A percentile compares a stretch with the other conserved stretches of the same genome.
phyloP scores from a whole-genome alignment of 306 rosid genomes.

The Dryas octopetala region DNA sequence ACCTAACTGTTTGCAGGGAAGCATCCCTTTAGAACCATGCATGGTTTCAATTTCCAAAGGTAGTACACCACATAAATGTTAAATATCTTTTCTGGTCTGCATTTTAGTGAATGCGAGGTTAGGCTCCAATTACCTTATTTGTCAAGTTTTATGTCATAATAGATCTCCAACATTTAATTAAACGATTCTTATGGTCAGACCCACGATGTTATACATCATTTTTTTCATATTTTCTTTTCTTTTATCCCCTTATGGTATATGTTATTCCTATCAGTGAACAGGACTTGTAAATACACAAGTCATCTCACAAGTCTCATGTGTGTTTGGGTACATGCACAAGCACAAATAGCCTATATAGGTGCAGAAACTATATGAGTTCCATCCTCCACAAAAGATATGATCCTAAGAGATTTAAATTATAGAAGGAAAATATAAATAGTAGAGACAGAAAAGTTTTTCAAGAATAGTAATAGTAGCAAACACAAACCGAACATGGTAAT shows the following conservation, averaged over 20 bases:
- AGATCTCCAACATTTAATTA: too few relatives aligned
- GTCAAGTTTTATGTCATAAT: not conserved
- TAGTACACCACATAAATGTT: too few relatives aligned
- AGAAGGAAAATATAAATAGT: constrained; percentile 5
- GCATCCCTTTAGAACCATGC: too few relatives aligned
- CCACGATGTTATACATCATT: not conserved
- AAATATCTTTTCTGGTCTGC: too few relatives aligned
- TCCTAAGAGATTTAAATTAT: not conserved
- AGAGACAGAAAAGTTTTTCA: not conserved
- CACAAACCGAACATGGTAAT: constrained; percentile 57
- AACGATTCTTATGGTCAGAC: not conserved
- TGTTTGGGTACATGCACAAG: not conserved
- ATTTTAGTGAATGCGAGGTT: not conserved
- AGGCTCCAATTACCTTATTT: not conserved
- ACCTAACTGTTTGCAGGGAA: too few relatives aligned
- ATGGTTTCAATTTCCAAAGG: too few relatives aligned
- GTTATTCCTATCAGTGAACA: not conserved
- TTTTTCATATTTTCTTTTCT: not conserved
- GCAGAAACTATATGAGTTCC: not conserved
- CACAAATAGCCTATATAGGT: not conserved
- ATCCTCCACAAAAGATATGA: not conserved
- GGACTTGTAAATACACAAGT: not conserved
- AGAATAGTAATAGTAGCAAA: constrained; percentile 11
- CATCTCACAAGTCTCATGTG: not conserved
- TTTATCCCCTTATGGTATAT: not conserved